Conservation (phyloP, 1,284 basidiomycete species). For the Cutaneotrichosporon dermatis region DNA sequence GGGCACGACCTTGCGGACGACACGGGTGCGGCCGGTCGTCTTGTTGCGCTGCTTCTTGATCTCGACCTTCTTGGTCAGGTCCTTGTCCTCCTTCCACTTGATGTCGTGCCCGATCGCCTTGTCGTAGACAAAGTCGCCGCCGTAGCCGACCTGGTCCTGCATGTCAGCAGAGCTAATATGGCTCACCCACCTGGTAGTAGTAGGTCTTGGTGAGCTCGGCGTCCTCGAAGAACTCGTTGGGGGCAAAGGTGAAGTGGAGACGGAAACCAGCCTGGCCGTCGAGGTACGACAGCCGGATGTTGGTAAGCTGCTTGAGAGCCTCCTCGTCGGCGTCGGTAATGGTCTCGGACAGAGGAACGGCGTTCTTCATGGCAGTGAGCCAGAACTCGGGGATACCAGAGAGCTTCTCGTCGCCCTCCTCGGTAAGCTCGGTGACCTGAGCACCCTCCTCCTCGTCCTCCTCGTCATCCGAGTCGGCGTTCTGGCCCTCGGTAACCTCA, state of each 20-base stretch:
- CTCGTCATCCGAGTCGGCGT: slow-evolving; percentile 56
- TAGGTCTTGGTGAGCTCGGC: slow-evolving; percentile 85
- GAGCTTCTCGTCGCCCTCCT: slow-evolving; percentile 46
- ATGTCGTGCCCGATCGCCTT: slow-evolving; percentile 84
- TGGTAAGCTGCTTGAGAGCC: slow-evolving; percentile 61
- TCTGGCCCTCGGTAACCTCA: slow-evolving; percentile 77
- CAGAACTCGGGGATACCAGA: slow-evolving; percentile 92
- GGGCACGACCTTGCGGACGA: slow-evolving; percentile 81
- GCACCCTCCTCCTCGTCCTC: slow-evolving; percentile 51
- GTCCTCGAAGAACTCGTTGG: slow-evolving; percentile 88
- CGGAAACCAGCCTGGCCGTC: slow-evolving; percentile 80
- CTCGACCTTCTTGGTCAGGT: slow-evolving; percentile 94
- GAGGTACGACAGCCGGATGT: slow-evolving; percentile 67
- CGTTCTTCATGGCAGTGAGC: slow-evolving; percentile 93
- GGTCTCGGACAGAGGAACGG: slow-evolving; percentile 76
- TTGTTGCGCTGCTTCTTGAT: slow-evolving; percentile 99
- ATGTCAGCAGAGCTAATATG: not conserved
- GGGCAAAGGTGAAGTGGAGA: slow-evolving; percentile 73
- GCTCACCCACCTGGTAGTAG: slow-evolving; percentile 66
- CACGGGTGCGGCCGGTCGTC: slow-evolving; percentile 88
- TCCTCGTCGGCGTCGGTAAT: slow-evolving; percentile 90
- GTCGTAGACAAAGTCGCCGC: slow-evolving; percentile 93
- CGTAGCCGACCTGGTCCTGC: slow-evolving; percentile 78
- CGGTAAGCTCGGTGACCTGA: slow-evolving; percentile 44
- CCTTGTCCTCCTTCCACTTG: slow-evolving; percentile 97